Percentiles rank a stretch among this genome's conserved stretches.
These are phyloP conservation scores for Loxodes magnus DNA, from an alignment of 73 alveolate species.

Conservation along the genomic window DNA sequence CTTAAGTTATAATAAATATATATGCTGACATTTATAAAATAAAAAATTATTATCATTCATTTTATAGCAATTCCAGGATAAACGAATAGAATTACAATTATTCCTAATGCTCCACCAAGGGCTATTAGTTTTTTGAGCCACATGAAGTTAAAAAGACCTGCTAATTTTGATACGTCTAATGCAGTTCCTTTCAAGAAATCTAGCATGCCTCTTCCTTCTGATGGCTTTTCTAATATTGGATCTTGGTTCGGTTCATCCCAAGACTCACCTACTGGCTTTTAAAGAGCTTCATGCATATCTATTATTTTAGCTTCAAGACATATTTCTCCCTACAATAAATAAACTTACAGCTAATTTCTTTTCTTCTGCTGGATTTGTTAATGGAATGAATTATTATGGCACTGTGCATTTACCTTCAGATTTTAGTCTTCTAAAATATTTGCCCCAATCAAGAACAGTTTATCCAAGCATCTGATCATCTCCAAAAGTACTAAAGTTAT, in stretches of 20 bases:
- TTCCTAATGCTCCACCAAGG: slow-evolving; percentile 4
- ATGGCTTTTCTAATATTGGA: slow-evolving; percentile 77
- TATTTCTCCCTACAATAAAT: neutral
- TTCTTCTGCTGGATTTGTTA: neutral
- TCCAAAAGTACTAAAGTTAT: slow-evolving; percentile 64
- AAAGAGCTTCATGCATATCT: slow-evolving; percentile 21
- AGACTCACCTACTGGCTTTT: slow-evolving; percentile 75
- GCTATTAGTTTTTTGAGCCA: slow-evolving; percentile 5
- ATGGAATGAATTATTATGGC: neutral
- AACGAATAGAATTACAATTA: slow-evolving; percentile 15
- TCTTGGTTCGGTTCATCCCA: slow-evolving; percentile 90
- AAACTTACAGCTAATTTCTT: slow-evolving; percentile 24
- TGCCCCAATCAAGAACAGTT: slow-evolving; percentile 22
- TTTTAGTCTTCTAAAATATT: slow-evolving; percentile 34
- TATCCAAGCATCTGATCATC: slow-evolving; percentile 58
- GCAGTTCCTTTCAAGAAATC: slow-evolving; percentile 69
- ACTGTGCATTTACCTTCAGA: slow-evolving; percentile 62
- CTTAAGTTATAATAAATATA: too few relatives aligned
- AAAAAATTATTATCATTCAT: too few relatives aligned
- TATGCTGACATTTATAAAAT: too few relatives aligned
- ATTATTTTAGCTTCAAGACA: too few relatives aligned
- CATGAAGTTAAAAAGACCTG: slow-evolving; percentile 20
- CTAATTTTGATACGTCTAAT: slow-evolving; percentile 39
- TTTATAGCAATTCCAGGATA: slow-evolving; percentile 22
- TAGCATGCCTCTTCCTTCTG: slow-evolving; percentile 80